A percentile compares a stretch with the other conserved stretches of the same genome.
phyloP scores from a whole-genome alignment of 2,329 filamentous ascomycete genomes.

The Trichophyton verrucosum region DNA sequence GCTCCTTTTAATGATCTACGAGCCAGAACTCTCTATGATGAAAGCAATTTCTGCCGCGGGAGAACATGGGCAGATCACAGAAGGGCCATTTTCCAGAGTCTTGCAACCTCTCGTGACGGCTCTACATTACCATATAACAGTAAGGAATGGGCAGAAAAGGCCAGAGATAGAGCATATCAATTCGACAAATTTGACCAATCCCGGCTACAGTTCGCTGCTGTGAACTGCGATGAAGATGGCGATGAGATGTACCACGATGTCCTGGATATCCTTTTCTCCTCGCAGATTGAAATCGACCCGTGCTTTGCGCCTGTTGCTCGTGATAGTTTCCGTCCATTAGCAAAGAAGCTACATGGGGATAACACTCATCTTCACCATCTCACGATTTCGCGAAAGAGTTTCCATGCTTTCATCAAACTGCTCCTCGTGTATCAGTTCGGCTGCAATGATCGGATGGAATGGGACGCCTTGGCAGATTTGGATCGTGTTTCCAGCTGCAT shows the following conservation, averaged over 20 bases:
- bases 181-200: background rate
- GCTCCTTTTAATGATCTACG: background rate
- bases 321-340: background rate
- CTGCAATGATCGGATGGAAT: background rate
- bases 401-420: background rate
- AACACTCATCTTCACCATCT: background rate
- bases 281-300: background rate
- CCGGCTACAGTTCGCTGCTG: background rate
- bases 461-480: background rate
- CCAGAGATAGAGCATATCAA: background rate
- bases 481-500: background rate
- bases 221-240: background rate
- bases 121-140: background rate
- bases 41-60: background rate
- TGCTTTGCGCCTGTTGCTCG: background rate
- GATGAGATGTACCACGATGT: background rate
- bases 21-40: background rate
- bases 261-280: background rate
- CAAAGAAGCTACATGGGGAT: background rate
- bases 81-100: background rate
- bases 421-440: background rate
- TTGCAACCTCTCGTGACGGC: background rate
- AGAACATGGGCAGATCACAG: background rate
- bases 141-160: background rate
- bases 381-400: background rate